Evolutionary conservation across 331 rosid species (phyloP).

Genomic region (Quercus tomentella): DNA sequence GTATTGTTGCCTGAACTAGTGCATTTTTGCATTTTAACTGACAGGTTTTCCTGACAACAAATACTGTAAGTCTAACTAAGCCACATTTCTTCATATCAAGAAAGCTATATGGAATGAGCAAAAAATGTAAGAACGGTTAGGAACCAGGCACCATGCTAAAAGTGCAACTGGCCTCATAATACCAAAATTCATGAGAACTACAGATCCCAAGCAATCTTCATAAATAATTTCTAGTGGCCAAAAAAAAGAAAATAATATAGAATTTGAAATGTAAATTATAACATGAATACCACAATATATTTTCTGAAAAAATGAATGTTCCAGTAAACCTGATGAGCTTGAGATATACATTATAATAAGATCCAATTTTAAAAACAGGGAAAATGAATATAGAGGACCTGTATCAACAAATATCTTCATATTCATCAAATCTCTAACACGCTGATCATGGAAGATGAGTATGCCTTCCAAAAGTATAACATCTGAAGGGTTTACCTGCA

Average conservation of each 20-base stretch:
- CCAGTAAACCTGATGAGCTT: neutral
- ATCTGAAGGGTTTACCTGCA: constrained; percentile 91
- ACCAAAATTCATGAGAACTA: neutral
- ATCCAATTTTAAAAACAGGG: constrained; percentile 4
- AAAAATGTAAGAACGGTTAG: neutral
- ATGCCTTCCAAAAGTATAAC: constrained; percentile 97
- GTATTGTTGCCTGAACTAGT: no score
- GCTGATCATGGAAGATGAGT: constrained; percentile 92
- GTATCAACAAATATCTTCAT: constrained; percentile 99
- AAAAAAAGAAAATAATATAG: neutral
- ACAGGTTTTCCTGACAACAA: neutral
- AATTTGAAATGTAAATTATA: neutral
- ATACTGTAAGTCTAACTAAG: neutral
- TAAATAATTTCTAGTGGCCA: neutral
- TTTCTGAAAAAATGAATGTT: constrained; percentile 2
- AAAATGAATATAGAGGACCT: constrained; percentile 66
- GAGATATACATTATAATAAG: neutral
- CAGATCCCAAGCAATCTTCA: neutral
- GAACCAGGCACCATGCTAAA: neutral
- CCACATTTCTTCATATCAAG: neutral
- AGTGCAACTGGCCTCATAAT: neutral
- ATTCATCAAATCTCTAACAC: constrained; percentile 88
- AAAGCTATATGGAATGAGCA: neutral
- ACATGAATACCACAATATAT: neutral
- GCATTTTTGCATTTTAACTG: no score